Evolutionary conservation across 2,329 filamentous ascomycete genomes (phyloP), one percentile per base, ranked within the genome.

Genomic region (Nannizziopsis arthrosporioides): DNA sequence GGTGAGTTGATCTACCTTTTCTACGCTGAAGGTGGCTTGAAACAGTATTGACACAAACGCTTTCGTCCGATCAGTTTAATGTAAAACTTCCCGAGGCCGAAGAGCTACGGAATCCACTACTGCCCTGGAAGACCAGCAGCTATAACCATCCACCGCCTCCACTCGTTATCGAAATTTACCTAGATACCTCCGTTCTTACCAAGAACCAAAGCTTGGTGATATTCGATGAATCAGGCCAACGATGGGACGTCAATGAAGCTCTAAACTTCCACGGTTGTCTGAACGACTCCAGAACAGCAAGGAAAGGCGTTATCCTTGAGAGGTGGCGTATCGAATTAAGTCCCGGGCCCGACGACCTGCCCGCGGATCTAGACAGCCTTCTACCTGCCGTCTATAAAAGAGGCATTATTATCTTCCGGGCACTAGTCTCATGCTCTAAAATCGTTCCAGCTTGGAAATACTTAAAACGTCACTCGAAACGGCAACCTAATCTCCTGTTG

Each of bases 361-460:
- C 46, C 15, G 34, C 43, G 8, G 75, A 80, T 51, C 64, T 80
- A 44, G 73, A 67, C 46, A 72, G 77, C 41, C 71, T 77, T 30
- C 71, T 96, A 44, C 88, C 92, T 11, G 90, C 86, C 45, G 81
- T 94, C 50, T 98, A 98, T 74, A 98, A 98, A 70, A 92, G 94
- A 68, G 87, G 85, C 58, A 94, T 98, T 54, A 84, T 96, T 56
- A 80, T 95, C 57, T 95, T 96, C 67, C 79, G 92, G 51, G 88
- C 88, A 1, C 74, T 98, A 40, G 94, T 85, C 64, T 80, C 85
- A 43, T 84, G 85, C 47, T 79, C 86, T 36, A 83, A 85, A 57
- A 77, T 95, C 53, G 70, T 94, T 53, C 92, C 92, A 2, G 81
- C 84, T 18, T 94, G 84, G 81, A 93, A 83, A 67, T 84, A 94